Evolutionary conservation across 495 filamentous ascomycete genomes (phyloP), one percentile per base, ranked within the genome.

Genomic region (Penicillium maclennaniae): DNA sequence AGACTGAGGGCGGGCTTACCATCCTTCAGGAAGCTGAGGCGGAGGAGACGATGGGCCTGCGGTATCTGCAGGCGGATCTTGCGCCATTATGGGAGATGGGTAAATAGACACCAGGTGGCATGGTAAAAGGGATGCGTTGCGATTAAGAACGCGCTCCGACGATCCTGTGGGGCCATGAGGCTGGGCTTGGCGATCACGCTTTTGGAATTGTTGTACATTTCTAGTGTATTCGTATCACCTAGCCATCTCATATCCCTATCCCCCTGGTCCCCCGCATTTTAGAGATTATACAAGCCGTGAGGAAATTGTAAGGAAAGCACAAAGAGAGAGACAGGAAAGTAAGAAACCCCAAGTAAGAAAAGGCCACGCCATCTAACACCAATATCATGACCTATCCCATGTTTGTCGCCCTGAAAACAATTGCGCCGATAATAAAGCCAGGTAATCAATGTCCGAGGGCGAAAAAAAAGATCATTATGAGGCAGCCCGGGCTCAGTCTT

Each of bases 41-140:
- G 86, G 87, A 49, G 83, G 80, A 56, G 80, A 85, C 21, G 83
- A 86, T 49, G 87, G 87, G 47, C 87, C 87, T 65, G 83, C 83
- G 62, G 81, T 81, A 62, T 83, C 80, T 37, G 83, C 82, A 53
- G 79, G 81, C 51, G 75, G 70, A 49, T 65, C 62, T 42, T 64
- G 51, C 27, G 63, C 49, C 65, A 69, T 71, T 49, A 9, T 59
- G 51, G n/a, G 34, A 27, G 19, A 47, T 31, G 19, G 49, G 21
- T n/a, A 21, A 20, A 28, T 44, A 21, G 6, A 46, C 8, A 21
- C 19, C 26, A 42, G 46, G 40, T 20, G 52, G 25, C 50, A 41
- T 15, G 23, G 27, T 12, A 37, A 37, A 47, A 41, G 47, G 40
- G 31, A 47, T 46, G 54, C 17, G 54, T 47, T 37, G 3, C 47